These are phyloP conservation scores for Bjerkandera adusta DNA, from an alignment of 1,284 basidiomycete genomes.

Conservation along the genomic window DNA sequence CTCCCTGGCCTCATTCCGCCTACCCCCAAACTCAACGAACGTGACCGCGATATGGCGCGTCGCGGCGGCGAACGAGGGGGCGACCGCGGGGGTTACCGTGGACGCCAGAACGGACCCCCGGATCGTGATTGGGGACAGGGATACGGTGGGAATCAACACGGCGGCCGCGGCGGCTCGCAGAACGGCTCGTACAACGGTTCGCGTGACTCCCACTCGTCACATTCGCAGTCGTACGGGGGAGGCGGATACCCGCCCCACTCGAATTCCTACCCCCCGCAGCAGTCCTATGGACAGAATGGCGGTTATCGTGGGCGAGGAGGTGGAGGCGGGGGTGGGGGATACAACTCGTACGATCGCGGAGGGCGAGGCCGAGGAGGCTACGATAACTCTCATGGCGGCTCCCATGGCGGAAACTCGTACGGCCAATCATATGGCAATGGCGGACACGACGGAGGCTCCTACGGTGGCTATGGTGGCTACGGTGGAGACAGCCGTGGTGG, in stretches of 20 bases:
- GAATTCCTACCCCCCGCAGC: conserved; percentile 11
- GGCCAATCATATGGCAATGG: conserved; percentile 10
- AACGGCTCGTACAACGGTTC: conserved; percentile 13
- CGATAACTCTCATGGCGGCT: conserved; percentile 11
- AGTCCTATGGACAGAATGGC: conserved; percentile 12
- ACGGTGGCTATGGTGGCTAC: conserved; percentile 20
- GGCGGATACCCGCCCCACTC: conserved; percentile 5
- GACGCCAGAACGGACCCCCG: background rate
- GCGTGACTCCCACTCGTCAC: conserved; percentile 4
- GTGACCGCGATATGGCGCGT: conserved; percentile 71
- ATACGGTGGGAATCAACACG: background rate
- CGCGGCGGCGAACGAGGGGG: conserved; percentile 25
- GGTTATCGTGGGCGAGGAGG: conserved; percentile 18
- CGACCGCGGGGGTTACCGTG: background rate
- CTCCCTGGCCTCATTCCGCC: conserved; percentile 73
- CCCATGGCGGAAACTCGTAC: conserved; percentile 1
- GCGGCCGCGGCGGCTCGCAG: conserved; percentile 16
- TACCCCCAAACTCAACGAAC: conserved; percentile 60
- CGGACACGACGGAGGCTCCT: conserved; percentile 25
- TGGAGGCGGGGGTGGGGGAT: conserved; percentile 24
- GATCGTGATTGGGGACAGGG: background rate
- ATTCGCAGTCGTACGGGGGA: conserved; percentile 7
- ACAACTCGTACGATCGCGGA: conserved; percentile 17
- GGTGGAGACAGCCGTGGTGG: conserved; percentile 21
- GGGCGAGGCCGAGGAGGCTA: conserved; percentile 16